These are phyloP conservation scores for Aspergillus glaucus DNA, from an alignment of 2,329 filamentous ascomycete genomes.

Conservation along the genomic window DNA sequence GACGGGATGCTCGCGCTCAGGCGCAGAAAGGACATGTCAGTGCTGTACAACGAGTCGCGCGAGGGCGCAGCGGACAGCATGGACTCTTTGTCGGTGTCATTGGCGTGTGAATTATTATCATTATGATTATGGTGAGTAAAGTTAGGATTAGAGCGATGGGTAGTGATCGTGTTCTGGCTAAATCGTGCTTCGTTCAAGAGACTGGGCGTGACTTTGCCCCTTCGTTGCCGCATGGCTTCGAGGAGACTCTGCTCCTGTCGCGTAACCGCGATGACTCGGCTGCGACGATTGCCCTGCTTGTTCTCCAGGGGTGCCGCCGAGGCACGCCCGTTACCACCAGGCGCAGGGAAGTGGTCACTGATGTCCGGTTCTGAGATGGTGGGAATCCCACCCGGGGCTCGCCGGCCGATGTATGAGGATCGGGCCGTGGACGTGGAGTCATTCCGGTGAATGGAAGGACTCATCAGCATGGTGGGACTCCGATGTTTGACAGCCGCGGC, in stretches of 20 bases:
- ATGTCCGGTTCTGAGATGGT: constrained; percentile 29
- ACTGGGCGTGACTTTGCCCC: constrained; percentile 42
- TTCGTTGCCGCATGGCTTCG: constrained; percentile 45
- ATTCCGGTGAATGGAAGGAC: constrained; percentile 13
- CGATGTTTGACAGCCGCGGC: neutral
- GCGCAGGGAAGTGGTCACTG: constrained; percentile 16
- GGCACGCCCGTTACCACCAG: constrained; percentile 7
- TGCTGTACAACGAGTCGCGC: constrained; percentile 28
- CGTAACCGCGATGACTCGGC: constrained; percentile 48
- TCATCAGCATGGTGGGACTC: constrained; percentile 12
- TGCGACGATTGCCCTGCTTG: constrained; percentile 32
- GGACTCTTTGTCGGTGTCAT: constrained; percentile 23
- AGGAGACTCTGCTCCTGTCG: constrained; percentile 48
- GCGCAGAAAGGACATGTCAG: constrained; percentile 36
- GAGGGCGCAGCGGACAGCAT: constrained; percentile 22
- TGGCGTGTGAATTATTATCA: neutral
- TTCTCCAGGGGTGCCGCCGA: constrained; percentile 14
- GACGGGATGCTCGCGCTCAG: constrained; percentile 30
- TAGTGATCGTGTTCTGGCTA: neutral
- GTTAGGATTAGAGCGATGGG: constrained; percentile 1
- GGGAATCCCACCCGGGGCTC: constrained; percentile 25
- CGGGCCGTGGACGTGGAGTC: constrained; percentile 21
- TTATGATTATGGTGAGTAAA: neutral
- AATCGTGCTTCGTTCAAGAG: constrained; percentile 25
- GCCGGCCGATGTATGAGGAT: constrained; percentile 18